Base-by-base conservation (phyloP, 2,329 filamentous ascomycete genomes). In the Pseudofabraea citricarpa region DNA sequence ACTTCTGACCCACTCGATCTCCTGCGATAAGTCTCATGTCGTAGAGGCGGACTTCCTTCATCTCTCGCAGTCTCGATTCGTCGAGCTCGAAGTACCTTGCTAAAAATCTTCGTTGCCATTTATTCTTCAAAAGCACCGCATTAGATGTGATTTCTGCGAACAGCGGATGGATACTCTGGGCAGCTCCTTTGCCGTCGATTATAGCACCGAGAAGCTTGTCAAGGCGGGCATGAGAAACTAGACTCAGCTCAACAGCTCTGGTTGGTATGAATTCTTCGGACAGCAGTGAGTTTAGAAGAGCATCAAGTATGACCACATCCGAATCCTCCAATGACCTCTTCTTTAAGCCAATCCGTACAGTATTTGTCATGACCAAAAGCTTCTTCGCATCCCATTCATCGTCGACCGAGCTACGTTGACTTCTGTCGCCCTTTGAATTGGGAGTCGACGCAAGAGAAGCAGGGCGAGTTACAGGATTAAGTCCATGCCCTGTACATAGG, bases 131-230 rank as follows among this genome's bases (percentile, higher is more conserved):
- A 10, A 24, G 12, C 5, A 19, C 20, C 19, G 45, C 45, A 18
- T 47, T 43, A n/a, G 16, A 26, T 10, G 27, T 26, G 16, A 44
- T 10, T 19, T 44, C 20, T 21, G n/a, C 16, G 22, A 47, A 22
- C n/a, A 15, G 15, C 15, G 21, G 19, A 20, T 29, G 6, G 18
- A 22, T 19, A 31, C 13, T 15, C 6, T 12, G 27, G 18, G 22
- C 26, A 21, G 16, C 26, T n/a, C 26, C 18, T 18, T 40, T 27
- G n/a, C 15, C 19, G 21, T 33, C 9, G 4, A 44, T 40, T 5
- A 47, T 19, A 21, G 35, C 45, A 20, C 40, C 41, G 4, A 47
- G 22, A 7, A 47, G 21, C 18, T 44, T 47, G 18, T 47, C 40
- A 12, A 44, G n/a, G 9, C 41, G 45, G 10, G 45, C 36, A 13